Evolutionary conservation across 768 basidiomycete species (phyloP).

Genomic region (Lentinula raphanica): DNA sequence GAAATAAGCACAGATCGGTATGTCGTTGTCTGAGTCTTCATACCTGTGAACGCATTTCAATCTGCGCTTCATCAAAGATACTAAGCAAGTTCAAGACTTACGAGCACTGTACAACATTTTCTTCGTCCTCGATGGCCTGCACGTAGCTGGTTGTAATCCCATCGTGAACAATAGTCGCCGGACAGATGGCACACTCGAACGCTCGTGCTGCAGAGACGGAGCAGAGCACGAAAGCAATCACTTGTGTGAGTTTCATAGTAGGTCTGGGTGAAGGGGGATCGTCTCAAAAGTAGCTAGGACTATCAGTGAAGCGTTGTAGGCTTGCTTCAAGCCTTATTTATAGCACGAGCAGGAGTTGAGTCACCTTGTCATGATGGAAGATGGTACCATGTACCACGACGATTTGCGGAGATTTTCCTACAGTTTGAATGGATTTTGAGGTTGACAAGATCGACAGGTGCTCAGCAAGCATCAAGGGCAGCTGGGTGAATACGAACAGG

Average conservation of each 20-base stretch:
- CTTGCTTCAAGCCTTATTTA: background rate
- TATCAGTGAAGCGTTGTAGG: background rate
- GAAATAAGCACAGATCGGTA: background rate
- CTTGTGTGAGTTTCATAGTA: background rate
- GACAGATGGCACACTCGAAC: background rate
- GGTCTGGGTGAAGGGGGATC: background rate
- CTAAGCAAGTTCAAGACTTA: background rate
- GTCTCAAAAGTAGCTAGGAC: background rate
- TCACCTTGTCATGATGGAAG: too few relatives aligned
- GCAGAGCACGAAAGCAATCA: background rate
- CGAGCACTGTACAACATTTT: background rate
- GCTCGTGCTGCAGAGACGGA: background rate
- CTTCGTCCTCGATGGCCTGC: background rate
- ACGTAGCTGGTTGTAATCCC: background rate
- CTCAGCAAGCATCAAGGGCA: background rate
- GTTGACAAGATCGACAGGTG: background rate
- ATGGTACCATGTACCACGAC: too few relatives aligned
- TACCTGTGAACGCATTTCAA: background rate
- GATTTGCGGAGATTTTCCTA: background rate
- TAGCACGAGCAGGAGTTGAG: background rate
- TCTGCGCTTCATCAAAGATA: background rate
- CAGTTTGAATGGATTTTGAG: background rate
- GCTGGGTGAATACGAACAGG: background rate
- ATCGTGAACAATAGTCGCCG: background rate
- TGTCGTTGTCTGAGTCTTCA: background rate